Conservation (phyloP, 345 rosid species). For the Eucalyptus erythrocorys region DNA sequence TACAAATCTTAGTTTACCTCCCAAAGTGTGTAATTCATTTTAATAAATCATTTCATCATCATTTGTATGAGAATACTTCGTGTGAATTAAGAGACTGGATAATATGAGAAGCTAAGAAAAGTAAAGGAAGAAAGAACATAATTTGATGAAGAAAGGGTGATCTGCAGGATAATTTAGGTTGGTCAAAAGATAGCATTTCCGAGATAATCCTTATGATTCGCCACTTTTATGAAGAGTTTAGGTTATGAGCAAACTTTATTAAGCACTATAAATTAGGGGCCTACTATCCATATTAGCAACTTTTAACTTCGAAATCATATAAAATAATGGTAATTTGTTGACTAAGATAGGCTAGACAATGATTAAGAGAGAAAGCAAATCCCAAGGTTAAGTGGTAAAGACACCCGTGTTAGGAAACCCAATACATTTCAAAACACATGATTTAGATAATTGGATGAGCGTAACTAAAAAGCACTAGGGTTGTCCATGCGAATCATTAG, state of each 20-base stretch:
- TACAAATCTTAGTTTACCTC: neutral
- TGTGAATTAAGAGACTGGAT: neutral
- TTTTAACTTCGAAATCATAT: neutral
- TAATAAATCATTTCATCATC: neutral
- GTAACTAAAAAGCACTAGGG: neutral
- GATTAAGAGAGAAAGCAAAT: neutral
- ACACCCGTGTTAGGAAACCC: conserved; percentile 1
- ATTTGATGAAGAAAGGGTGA: neutral
- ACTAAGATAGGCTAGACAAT: neutral
- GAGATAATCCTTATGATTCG: neutral
- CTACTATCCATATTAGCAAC: conserved; percentile 7
- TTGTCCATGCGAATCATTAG: conserved; percentile 1
- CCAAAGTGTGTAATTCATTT: neutral
- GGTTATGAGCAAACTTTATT: neutral
- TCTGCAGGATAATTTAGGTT: neutral
- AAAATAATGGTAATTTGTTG: neutral
- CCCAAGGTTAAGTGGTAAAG: neutral
- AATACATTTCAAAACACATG: conserved; percentile 2
- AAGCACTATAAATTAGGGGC: conserved; percentile 10
- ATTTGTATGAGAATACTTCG: neutral
- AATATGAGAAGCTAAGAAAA: neutral
- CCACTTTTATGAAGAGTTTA: neutral
- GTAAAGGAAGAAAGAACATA: neutral
- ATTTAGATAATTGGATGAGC: conserved; percentile 2
- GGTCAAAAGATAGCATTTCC: neutral